phyloP scores from a whole-genome alignment of 2,329 filamentous ascomycete species.

The Chrysoporthe austroafricana region DNA sequence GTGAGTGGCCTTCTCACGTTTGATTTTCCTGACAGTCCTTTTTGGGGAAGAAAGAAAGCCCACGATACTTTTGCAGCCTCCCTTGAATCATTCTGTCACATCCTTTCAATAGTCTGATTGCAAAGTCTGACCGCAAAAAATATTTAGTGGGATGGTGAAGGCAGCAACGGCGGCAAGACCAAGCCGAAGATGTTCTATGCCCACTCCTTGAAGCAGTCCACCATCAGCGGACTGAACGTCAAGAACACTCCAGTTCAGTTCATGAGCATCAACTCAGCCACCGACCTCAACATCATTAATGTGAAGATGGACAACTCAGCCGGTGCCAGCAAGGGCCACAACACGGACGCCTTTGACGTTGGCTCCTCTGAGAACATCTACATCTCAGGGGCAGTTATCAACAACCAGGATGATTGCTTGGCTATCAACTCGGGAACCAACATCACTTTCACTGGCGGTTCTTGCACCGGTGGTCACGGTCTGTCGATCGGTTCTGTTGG shows the following conservation, averaged over 20 bases:
- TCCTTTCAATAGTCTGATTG: too few species aligned
- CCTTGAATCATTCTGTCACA: too few species aligned
- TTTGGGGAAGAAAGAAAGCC: too few species aligned
- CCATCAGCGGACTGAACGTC: slow-evolving; percentile 44
- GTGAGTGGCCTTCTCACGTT: not conserved
- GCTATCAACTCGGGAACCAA: slow-evolving; percentile 58
- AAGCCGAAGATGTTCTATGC: slow-evolving; percentile 53
- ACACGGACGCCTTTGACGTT: slow-evolving; percentile 65
- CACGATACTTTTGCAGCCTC: too few species aligned
- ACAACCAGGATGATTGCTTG: slow-evolving; percentile 66
- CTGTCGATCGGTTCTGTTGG: slow-evolving; percentile 50
- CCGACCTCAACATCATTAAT: slow-evolving; percentile 40
- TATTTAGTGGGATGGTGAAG: slow-evolving; percentile 39
- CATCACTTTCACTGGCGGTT: slow-evolving; percentile 50
- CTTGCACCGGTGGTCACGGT: slow-evolving; percentile 50
- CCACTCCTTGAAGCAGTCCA: slow-evolving; percentile 46
- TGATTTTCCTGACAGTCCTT: not conserved
- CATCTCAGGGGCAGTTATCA: slow-evolving; percentile 56
- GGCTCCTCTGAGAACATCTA: slow-evolving; percentile 52
- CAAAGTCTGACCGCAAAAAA: not conserved
- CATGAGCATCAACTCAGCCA: slow-evolving; percentile 45
- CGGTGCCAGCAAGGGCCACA: slow-evolving; percentile 45
- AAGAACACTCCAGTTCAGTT: slow-evolving; percentile 48
- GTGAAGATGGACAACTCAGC: slow-evolving; percentile 45
- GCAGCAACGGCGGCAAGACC: slow-evolving; percentile 43